Evolutionary conservation across 1,284 basidiomycete genomes (phyloP).

Genomic region (Ustilago loliicola): DNA sequence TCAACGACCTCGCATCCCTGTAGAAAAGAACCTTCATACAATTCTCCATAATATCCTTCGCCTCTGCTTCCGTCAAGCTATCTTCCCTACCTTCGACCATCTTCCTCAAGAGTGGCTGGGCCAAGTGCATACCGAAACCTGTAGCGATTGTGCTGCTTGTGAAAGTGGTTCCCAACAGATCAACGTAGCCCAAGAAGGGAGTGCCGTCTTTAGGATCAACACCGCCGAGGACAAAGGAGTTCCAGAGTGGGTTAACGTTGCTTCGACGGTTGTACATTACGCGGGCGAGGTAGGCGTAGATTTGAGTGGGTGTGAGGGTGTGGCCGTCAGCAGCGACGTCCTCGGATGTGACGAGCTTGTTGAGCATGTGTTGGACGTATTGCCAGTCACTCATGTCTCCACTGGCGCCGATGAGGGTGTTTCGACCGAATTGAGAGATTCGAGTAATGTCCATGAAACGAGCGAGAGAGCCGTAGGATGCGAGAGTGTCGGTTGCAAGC

Average conservation of each 20-base stretch:
- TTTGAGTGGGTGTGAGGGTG: conserved; percentile 85
- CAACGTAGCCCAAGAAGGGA: conserved; percentile 83
- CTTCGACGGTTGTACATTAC: conserved; percentile 90
- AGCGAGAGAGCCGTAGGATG: conserved; percentile 96
- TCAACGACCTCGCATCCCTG: conserved; percentile 92
- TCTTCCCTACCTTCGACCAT: conserved; percentile 87
- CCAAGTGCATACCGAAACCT: conserved; percentile 94
- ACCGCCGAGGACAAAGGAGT: conserved; percentile 87
- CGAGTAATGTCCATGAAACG: conserved; percentile 95
- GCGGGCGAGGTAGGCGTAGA: conserved; percentile 92
- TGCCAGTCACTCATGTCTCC: conserved; percentile 99
- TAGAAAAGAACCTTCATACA: conserved; percentile 97
- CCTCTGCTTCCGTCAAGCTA: conserved; percentile 82
- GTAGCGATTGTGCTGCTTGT: conserved; percentile 94
- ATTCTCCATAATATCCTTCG: conserved; percentile 82
- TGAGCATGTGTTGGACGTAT: conserved; percentile 80
- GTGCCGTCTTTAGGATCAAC: conserved; percentile 53
- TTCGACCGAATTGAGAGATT: conserved; percentile 82
- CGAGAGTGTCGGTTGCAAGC: conserved; percentile 98
- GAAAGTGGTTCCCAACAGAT: conserved; percentile 97
- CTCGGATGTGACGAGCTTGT: conserved; percentile 75
- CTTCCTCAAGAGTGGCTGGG: conserved; percentile 89
- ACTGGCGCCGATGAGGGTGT: conserved; percentile 87
- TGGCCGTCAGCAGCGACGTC: conserved; percentile 86
- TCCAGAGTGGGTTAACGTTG: conserved; percentile 96